Evolutionary conservation across 2,329 filamentous ascomycete genomes (phyloP).

Genomic region (Dothideomycetes sp.): DNA sequence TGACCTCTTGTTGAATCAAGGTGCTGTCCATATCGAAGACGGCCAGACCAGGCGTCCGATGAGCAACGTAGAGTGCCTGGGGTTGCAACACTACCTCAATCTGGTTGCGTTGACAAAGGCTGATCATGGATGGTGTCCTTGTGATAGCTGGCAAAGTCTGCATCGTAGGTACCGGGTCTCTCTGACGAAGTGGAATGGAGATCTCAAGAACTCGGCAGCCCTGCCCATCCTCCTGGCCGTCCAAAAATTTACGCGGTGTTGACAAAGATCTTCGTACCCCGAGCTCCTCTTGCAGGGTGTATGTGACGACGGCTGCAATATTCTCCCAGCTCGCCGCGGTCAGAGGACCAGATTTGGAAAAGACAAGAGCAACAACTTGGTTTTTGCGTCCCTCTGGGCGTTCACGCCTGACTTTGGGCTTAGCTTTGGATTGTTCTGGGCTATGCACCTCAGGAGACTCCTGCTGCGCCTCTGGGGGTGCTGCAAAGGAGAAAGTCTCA

Average conservation of each 20-base stretch:
- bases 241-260: conserved; percentile 12
- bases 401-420: conserved; percentile 7
- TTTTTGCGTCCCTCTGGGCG: conserved; percentile 4
- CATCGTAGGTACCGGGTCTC: conserved; percentile 8
- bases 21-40: conserved; percentile 99
- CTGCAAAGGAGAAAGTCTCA: conserved; percentile 13
- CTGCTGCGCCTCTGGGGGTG: conserved; percentile 1
- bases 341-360: conserved; percentile 11
- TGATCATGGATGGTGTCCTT: conserved; percentile 8
- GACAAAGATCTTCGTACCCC: conserved; percentile 10
- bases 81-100: conserved; percentile 16
- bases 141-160: conserved; percentile 14
- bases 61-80: conserved; percentile 15
- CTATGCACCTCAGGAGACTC: background rate
- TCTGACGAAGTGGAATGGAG: conserved; percentile 11
- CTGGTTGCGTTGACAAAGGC: conserved; percentile 10
- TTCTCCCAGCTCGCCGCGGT: conserved; percentile 7
- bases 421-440: background rate
- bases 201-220: conserved; percentile 14
- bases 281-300: conserved; percentile 14
- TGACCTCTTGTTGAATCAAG: conserved; percentile 93
- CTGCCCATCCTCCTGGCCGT: conserved; percentile 8
- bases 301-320: conserved; percentile 10
- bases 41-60: conserved; percentile 51
- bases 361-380: conserved; percentile 15